A percentile compares a stretch with the other conserved stretches of the same genome.
Conservation (phyloP, 2,329 filamentous ascomycete species). For the Trichothecium roseum region DNA sequence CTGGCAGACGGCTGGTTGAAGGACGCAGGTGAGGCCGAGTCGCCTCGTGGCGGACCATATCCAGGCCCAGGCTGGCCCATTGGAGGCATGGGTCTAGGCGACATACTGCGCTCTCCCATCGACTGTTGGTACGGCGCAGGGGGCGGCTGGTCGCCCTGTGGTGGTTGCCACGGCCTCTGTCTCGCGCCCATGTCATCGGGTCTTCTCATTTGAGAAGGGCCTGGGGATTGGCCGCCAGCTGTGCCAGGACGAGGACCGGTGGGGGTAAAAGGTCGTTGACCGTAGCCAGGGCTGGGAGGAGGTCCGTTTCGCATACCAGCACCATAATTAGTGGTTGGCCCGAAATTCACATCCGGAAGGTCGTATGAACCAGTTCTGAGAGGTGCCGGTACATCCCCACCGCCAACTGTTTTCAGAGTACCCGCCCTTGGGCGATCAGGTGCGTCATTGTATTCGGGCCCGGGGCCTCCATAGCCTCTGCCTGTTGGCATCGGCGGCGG, state of each 20-base stretch:
- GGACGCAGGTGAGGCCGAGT: conserved; percentile 7
- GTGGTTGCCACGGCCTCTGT: conserved; percentile 71
- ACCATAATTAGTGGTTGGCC: conserved; percentile 64
- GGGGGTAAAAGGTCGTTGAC: conserved; percentile 21
- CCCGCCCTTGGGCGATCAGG: conserved; percentile 66
- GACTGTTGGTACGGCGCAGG: conserved; percentile 18
- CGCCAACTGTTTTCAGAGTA: conserved; percentile 68
- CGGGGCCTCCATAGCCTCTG: conserved; percentile 18
- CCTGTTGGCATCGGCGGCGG: conserved; percentile 12
- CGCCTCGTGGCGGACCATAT: neutral
- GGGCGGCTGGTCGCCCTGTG: conserved; percentile 34
- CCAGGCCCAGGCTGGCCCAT: too few relatives aligned
- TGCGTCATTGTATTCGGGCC: conserved; percentile 48
- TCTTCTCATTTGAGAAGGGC: conserved; percentile 7
- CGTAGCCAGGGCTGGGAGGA: conserved; percentile 1
- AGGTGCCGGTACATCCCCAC: conserved; percentile 19
- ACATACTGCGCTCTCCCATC: conserved; percentile 15
- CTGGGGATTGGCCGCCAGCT: conserved; percentile 11
- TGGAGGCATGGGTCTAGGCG: conserved; percentile 3
- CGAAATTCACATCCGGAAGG: conserved; percentile 75
- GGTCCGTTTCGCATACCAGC: conserved; percentile 17
- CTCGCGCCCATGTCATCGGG: conserved; percentile 31
- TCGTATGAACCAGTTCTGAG: conserved; percentile 28
- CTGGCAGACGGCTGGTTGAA: too few relatives aligned
- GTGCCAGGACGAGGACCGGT: conserved; percentile 14